Percentiles rank a stretch among this genome's conserved stretches.
Evolutionary conservation across 2,329 filamentous ascomycete genomes (phyloP).

Genomic region (Ophiocordyceps robertsii): DNA sequence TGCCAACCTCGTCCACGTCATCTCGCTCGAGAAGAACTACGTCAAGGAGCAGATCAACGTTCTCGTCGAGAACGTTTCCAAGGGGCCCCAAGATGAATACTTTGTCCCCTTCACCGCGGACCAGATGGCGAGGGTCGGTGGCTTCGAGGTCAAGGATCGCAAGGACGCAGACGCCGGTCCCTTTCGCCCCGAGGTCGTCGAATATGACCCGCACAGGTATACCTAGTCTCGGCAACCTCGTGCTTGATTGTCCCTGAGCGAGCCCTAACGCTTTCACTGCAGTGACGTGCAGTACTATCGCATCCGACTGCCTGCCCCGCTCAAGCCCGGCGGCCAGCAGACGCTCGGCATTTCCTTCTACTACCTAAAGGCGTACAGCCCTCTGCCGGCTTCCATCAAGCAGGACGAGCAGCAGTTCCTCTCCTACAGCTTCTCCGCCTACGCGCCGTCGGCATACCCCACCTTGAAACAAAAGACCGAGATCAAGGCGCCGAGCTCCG

Average conservation of each 20-base stretch:
- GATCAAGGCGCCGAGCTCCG: slow-evolving; percentile 68
- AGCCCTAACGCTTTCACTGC: background rate
- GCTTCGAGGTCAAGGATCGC: slow-evolving; percentile 84
- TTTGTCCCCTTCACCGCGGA: slow-evolving; percentile 74
- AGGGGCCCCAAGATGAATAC: slow-evolving; percentile 74
- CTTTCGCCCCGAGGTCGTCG: slow-evolving; percentile 58
- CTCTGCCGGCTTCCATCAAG: slow-evolving; percentile 69
- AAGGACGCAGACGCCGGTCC: slow-evolving; percentile 56
- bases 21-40: slow-evolving; percentile 89
- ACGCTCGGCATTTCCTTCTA: slow-evolving; percentile 82
- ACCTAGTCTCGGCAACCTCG: slow-evolving; percentile 5
- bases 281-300: slow-evolving; percentile 73
- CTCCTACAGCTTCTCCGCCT: slow-evolving; percentile 73
- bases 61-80: slow-evolving; percentile 78
- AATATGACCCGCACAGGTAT: slow-evolving; percentile 47
- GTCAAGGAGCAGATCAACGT: slow-evolving; percentile 85
- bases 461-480: slow-evolving; percentile 96
- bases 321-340: slow-evolving; percentile 64
- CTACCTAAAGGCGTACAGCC: slow-evolving; percentile 62
- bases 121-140: slow-evolving; percentile 65
- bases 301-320: slow-evolving; percentile 62
- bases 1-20: slow-evolving; percentile 74
- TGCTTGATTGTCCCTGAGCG: background rate
- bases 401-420: slow-evolving; percentile 84
- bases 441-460: slow-evolving; percentile 68